Evolutionary conservation across 805 yeast species (phyloP), one percentile per base, ranked within the genome.

Genomic region (Suhomyces sp.): DNA sequence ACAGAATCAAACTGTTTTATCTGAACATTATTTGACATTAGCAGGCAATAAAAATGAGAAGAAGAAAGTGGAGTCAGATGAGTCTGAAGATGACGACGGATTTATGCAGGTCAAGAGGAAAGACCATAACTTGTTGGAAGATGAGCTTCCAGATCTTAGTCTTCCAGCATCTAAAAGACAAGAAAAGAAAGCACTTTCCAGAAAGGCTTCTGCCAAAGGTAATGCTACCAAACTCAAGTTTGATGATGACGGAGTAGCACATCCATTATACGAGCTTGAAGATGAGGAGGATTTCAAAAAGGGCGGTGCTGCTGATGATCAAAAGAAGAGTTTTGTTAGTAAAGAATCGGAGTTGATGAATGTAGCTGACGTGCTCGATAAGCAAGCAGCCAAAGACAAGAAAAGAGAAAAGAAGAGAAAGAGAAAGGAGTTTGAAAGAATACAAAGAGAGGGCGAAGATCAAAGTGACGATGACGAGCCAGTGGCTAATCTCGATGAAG

Each of bases 221-320:
- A 80, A 82, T 52, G 86, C 97, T 15, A 83, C 87, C 19, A 94
- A 91, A 66, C 67, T 93, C 59, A 78, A 81, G 50, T 94, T 93
- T 64, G 99, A 94, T 64, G 99, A 94, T 56, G 97, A 93, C 2
- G 99, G 99, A 24, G 78, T 77, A 4, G 86, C 98, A 0, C 98
- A 93, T 68, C 88, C 96, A 8, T 76, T 93, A 4, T 94, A 94
- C 64, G 98, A 93, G 70, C 77, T 94, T 54, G 91, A 89, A 65
- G 89, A 87, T 59, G 97, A 90, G 69, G 94, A 85, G 40, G 96
- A 88, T 53, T 94, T 94, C 80, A 79, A 69, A 56, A 82, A 80
- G 55, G 92, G 89, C 41, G 84, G 84, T 27, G 87, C 82, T 60
- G 91, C 92, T 1, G 74, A 73, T 48, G 70, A 65, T 8, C 96